Evolutionary conservation across 2,329 filamentous ascomycete species (phyloP).

Genomic region (Pseudogymnoascus sp.): DNA sequence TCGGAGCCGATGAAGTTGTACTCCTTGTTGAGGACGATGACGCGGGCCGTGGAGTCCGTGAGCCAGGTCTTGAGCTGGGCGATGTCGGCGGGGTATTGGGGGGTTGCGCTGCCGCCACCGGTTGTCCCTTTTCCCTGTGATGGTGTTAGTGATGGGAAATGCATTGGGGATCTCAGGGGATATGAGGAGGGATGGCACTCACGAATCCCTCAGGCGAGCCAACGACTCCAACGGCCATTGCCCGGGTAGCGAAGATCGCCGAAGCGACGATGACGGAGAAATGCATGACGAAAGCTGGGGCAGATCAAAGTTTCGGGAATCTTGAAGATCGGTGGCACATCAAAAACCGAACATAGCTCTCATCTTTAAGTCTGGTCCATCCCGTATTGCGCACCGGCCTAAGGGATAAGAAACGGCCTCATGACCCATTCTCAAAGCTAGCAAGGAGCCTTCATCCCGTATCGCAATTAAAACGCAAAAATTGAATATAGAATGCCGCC

Average conservation of each 20-base stretch:
- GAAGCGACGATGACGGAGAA: not conserved
- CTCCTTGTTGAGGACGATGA: constrained; percentile 51
- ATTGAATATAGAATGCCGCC: not conserved
- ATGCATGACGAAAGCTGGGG: not conserved
- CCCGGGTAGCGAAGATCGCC: not conserved
- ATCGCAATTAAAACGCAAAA: not conserved
- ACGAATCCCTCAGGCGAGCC: constrained; percentile 19
- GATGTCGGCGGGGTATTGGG: constrained; percentile 47
- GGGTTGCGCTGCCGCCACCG: constrained; percentile 48
- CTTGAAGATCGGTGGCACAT: not conserved
- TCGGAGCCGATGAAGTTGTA: constrained; percentile 49
- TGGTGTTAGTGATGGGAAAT: constrained; percentile 10
- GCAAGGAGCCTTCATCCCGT: not conserved
- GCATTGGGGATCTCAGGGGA: not conserved
- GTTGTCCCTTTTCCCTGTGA: constrained; percentile 40
- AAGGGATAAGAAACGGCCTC: not conserved
- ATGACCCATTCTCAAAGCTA: not conserved
- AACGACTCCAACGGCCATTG: constrained; percentile 12
- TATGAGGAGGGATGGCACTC: not conserved
- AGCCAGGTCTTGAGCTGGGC: constrained; percentile 54
- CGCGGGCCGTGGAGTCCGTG: constrained; percentile 43
- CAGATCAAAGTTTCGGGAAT: not conserved
- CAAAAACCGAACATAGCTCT: not conserved
- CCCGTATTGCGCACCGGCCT: not conserved
- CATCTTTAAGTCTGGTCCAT: not conserved